Base-by-base conservation (phyloP, 768 basidiomycete genomes). In the Lactarius hengduanensis region DNA sequence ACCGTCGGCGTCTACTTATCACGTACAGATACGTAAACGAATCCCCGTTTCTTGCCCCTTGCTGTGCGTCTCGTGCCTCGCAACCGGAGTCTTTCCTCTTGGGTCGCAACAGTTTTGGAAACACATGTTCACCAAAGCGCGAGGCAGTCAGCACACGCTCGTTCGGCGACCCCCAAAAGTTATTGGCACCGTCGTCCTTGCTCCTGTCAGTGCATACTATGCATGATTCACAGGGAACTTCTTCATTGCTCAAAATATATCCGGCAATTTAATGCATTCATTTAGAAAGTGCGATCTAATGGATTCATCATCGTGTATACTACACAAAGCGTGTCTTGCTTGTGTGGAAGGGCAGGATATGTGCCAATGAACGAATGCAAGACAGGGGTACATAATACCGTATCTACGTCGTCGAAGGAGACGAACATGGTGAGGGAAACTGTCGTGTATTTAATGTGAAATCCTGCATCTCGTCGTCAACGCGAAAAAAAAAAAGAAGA, bases 341-440 rank as follows among this genome's bases (percentile, higher is more conserved):
- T 63, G 55, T 26, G 50, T 26, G 13, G 22, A 26, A 6, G 50
- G 22, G 50, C 50, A 53, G 50, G 50, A 53, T 13, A 53, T 22
- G 50, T 53, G 22, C 50, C 50, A 28, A 53, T 3, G 50, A 53
- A 26, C 26, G 26, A 53, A 28, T 13, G 22, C 13, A 53, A 53
- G 26, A 53, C 50, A 53, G 50, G 50, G 50, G 30, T 47, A 43
- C 56, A 18, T 45, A 57, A 62, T 32, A 55, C 16, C 43, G 20
- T 32, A 18, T 45, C 55, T 50, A 50, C 22, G 22, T 50, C 11
- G 47, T 50, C 47, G 10, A 22, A 9, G 20, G 36, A 30, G 53
- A 53, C 38, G 43, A 63, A 57, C 45, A 28, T 58, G 18, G 45
- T 18, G 47, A 50, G 47, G 47, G 47, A 50, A 22, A n/a, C 45